These are phyloP conservation scores for Ensete glaucum DNA, from an alignment of 176 grass and related monocot genomes.

Conservation along the genomic window DNA sequence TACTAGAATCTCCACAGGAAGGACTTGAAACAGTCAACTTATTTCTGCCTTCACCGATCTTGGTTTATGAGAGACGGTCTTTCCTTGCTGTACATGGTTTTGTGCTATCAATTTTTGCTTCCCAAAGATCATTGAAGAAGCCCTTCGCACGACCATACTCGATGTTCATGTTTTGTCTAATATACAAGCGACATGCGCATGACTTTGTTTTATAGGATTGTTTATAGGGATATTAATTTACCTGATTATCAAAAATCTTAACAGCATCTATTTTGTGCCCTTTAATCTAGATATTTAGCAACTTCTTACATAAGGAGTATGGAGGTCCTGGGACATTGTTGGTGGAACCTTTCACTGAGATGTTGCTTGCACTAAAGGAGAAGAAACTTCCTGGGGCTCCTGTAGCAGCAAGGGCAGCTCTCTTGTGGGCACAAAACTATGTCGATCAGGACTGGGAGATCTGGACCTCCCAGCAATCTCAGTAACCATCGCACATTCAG, in stretches of 20 bases:
- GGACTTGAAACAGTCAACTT: too few species aligned
- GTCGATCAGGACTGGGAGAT: conserved; percentile 88
- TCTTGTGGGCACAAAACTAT: conserved; percentile 77
- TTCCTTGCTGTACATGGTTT: too few species aligned
- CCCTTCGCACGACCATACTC: too few species aligned
- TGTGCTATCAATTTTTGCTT: background rate
- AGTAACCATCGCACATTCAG: background rate
- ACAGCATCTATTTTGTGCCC: background rate
- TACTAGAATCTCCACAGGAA: too few species aligned
- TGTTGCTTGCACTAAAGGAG: conserved; percentile 54
- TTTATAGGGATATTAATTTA: background rate
- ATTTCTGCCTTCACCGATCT: too few species aligned
- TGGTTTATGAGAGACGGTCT: too few species aligned
- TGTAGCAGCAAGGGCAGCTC: conserved; percentile 57
- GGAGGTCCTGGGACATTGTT: conserved; percentile 72
- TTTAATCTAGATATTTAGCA: conserved; percentile 41
- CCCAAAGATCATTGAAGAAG: background rate
- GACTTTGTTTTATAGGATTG: background rate
- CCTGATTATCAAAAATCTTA: background rate
- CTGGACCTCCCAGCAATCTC: conserved; percentile 32
- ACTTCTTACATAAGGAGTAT: conserved; percentile 58
- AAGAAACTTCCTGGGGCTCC: conserved; percentile 56
- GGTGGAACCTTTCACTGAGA: conserved; percentile 80
- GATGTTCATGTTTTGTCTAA: background rate
- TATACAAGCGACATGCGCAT: background rate